A percentile compares a stretch with the other conserved stretches of the same genome.
These are phyloP conservation scores for Aureobasidium sp. DNA, from an alignment of 2,329 filamentous ascomycete species.

Conservation along the genomic window DNA sequence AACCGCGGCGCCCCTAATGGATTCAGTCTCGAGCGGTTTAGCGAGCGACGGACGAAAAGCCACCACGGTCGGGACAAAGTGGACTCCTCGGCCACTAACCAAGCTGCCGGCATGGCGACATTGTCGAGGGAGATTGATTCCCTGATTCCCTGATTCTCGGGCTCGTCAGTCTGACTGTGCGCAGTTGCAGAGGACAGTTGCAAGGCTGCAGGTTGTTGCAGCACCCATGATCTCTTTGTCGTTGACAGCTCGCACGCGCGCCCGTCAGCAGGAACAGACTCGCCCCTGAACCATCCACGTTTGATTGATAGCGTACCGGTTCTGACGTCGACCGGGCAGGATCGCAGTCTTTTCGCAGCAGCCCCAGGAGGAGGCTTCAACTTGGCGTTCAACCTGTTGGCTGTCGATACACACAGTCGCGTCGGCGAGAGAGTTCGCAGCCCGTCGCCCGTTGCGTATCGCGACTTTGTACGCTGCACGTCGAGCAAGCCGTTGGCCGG, in stretches of 20 bases:
- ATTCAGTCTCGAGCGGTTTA: background rate
- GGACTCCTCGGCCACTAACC: background rate
- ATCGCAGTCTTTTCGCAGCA: background rate
- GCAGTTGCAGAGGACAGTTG: background rate
- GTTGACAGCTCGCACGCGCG: background rate
- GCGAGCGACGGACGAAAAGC: background rate
- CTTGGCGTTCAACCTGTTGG: background rate
- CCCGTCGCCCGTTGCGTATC: background rate
- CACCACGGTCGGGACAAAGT: background rate
- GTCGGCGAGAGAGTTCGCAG: background rate
- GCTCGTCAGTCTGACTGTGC: background rate
- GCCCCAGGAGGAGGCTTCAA: background rate
- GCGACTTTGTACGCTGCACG: background rate
- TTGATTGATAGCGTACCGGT: constrained; percentile 8
- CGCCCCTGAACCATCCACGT: constrained; percentile 6
- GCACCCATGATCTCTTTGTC: background rate
- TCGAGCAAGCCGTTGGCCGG: background rate
- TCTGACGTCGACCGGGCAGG: constrained; percentile 1
- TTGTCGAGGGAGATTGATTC: background rate
- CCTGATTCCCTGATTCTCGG: constrained; percentile 1
- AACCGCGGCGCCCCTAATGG: background rate
- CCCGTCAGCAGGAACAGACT: background rate
- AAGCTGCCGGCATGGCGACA: constrained; percentile 10
- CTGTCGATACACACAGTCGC: background rate
- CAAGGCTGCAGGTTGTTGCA: background rate